Evolutionary conservation across 192 early-diverging fungal genomes (phyloP), one percentile per base, ranked within the genome.

Genomic region (Glomus cerebriforme): DNA sequence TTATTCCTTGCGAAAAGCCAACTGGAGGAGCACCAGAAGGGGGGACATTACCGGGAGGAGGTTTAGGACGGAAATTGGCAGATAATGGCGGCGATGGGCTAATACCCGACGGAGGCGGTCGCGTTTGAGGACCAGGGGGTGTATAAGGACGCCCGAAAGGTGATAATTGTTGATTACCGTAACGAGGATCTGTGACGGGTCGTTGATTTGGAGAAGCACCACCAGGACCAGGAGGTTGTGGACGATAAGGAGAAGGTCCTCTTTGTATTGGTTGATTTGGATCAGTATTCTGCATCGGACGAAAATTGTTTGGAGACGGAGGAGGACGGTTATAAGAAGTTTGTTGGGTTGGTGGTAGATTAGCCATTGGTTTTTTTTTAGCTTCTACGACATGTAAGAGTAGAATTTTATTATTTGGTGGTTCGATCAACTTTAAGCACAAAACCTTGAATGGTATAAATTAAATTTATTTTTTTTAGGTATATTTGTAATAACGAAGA

Each of bases 281-380:
- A 43, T 70, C 73, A 34, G 32, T 35, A 35, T 43, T 27, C 34
- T 35, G 59, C 34, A 34, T 27, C 22, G 62, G 75, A 39, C 75
- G 75, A 76, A 63, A 76, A n/a, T n/a, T n/a, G 60, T 76, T 76
- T 76, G 59, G 75, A 17, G 75, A 43, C 4, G 62, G 34, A 13
- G 73, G 58, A 76, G 62, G 75, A 43, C 59, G 75, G 15, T 19
- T 27, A 37, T 34, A 32, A 35, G 29, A 31, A 27, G 37, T 49
- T 17, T 59, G 58, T 35, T 60, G 32, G 27, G 31, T 49, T 26
- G 74, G 73, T 37, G 31, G 74, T 63, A 74, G 24, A 34, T 74
- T 74, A 15, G 73, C 43, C 73, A 74, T 74, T 6, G 34, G 19
- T n/a, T 35, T 67, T 65, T 2, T 67, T 67, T n/a, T 67, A 29